Conservation (phyloP, 495 filamentous ascomycete genomes). For the Penicillium simplicissimum region DNA sequence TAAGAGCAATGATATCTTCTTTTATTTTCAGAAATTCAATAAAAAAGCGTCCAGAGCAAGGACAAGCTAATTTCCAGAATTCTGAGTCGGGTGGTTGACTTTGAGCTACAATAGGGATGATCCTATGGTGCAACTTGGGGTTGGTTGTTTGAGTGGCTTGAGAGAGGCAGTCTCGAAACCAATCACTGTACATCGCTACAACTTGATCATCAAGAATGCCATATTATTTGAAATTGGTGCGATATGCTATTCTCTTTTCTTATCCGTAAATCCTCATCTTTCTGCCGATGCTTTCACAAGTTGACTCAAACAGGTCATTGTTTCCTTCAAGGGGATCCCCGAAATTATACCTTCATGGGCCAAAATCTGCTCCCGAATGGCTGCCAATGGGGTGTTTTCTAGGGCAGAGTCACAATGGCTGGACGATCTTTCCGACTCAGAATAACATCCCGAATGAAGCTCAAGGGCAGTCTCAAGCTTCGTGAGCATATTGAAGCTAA, state of each 20-base stretch:
- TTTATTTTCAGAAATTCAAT: too few species aligned
- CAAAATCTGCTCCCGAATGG: conserved; percentile 19
- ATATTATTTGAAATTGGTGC: background rate
- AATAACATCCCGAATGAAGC: background rate
- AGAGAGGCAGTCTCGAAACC: too few species aligned
- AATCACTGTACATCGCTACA: too few species aligned
- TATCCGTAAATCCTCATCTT: conserved; percentile 9
- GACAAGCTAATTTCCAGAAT: too few species aligned
- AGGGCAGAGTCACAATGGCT: background rate
- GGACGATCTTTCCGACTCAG: background rate
- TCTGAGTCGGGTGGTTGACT: too few species aligned
- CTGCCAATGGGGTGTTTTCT: conserved; percentile 3
- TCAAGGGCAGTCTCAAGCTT: conserved; percentile 20
- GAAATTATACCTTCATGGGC: conserved; percentile 12
- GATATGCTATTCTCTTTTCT: background rate
- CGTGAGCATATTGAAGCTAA: conserved; percentile 17
- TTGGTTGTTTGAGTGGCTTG: too few species aligned
- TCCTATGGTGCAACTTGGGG: too few species aligned
- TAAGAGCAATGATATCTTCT: too few species aligned
- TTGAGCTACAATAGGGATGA: too few species aligned
- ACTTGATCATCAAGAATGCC: too few species aligned
- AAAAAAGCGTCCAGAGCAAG: too few species aligned
- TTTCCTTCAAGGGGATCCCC: conserved; percentile 20
- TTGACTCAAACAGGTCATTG: conserved; percentile 19
- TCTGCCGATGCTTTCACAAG: conserved; percentile 13